Evolutionary conservation across 2,329 filamentous ascomycete genomes (phyloP).

Genomic region (Chrysoporthe puriensis): DNA sequence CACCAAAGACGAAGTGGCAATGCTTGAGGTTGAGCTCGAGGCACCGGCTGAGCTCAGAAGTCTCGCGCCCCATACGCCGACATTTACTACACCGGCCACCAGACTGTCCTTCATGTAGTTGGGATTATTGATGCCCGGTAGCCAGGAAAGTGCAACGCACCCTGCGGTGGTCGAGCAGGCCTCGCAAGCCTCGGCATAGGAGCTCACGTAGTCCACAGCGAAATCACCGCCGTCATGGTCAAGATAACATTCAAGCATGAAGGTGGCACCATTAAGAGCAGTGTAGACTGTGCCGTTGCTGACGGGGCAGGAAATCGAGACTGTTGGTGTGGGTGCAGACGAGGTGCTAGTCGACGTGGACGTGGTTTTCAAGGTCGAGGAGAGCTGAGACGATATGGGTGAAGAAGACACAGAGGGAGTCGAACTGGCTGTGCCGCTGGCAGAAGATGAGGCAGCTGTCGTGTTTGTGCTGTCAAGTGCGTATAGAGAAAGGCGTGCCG

Average conservation of each 20-base stretch:
- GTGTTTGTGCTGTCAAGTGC: neutral
- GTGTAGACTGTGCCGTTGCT: constrained; percentile 20
- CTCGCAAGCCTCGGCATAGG: constrained; percentile 24
- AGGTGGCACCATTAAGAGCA: constrained; percentile 21
- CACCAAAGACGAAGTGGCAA: neutral
- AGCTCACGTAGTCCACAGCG: constrained; percentile 19
- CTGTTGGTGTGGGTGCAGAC: constrained; percentile 14
- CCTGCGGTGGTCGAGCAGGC: constrained; percentile 24
- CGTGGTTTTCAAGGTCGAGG: neutral
- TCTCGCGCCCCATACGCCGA: constrained; percentile 26
- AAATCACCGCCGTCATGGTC: constrained; percentile 26
- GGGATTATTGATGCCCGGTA: constrained; percentile 19
- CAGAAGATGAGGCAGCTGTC: neutral
- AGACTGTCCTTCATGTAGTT: constrained; percentile 28
- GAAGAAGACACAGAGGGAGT: neutral
- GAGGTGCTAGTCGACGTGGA: constrained; percentile 14
- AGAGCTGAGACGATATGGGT: neutral
- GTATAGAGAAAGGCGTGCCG: constrained; percentile 7
- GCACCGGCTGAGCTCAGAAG: constrained; percentile 5
- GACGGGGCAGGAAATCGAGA: constrained; percentile 23
- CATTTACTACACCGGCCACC: constrained; percentile 11
- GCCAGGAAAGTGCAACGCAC: constrained; percentile 27
- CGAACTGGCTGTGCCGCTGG: neutral
- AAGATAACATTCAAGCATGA: constrained; percentile 28
- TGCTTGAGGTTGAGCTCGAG: neutral